Evolutionary conservation across 129 eudicot species (phyloP).

Genomic region (Chrysanthemum makinoi): DNA sequence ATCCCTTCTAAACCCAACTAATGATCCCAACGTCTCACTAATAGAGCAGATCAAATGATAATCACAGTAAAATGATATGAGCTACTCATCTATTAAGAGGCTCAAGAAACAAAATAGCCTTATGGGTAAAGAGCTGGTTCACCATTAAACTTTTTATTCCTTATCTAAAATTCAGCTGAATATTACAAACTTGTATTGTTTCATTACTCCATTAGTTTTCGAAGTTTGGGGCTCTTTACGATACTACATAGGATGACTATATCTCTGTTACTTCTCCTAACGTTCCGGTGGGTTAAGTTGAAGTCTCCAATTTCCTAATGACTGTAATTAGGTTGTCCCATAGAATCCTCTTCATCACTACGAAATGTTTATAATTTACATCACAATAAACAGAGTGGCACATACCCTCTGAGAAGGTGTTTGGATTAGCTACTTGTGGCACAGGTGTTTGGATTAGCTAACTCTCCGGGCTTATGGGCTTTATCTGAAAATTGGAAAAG

Average conservation of each 20-base stretch:
- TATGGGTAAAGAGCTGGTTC: not conserved
- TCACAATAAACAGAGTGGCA: not conserved
- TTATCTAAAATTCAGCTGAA: not conserved
- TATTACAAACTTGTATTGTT: not conserved
- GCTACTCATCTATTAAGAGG: not conserved
- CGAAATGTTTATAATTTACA: no score
- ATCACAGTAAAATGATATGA: not conserved
- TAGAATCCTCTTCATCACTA: no score
- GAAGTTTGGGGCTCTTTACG: not conserved
- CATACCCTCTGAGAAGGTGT: no score
- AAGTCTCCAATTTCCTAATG: not conserved
- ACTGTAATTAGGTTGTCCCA: not conserved
- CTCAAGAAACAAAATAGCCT: not conserved
- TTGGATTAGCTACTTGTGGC: no score
- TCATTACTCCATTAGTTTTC: conserved; percentile 3
- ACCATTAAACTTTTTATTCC: not conserved
- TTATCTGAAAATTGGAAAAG: no score
- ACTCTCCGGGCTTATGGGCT: no score
- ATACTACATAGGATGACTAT: conserved; percentile 3
- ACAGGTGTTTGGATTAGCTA: no score
- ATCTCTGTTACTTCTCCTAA: not conserved
- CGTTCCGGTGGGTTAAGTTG: not conserved
- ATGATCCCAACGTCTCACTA: not conserved
- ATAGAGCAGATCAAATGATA: no score
- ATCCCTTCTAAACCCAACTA: no score